These are phyloP conservation scores for Zygotorulaspora danielsina DNA, from an alignment of 805 yeast species.

Conservation along the genomic window DNA sequence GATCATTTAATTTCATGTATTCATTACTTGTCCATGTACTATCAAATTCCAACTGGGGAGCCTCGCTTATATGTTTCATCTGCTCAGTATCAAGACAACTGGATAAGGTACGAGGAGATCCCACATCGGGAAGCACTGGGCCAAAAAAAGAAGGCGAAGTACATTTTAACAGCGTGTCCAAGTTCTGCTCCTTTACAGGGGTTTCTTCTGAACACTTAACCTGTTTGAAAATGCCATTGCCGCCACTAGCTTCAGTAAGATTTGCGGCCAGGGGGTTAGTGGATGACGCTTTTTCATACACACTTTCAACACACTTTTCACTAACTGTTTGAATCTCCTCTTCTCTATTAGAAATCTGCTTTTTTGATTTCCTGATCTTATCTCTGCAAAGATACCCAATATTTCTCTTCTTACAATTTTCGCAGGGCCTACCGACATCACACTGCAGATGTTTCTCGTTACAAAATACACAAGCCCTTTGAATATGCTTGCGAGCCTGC, in stretches of 20 bases:
- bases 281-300: not conserved
- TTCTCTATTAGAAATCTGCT: constrained; percentile 6
- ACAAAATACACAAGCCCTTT: constrained; percentile 69
- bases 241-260: not conserved
- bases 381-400: constrained; percentile 54
- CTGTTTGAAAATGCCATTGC: not conserved
- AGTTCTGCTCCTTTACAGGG: constrained; percentile 5
- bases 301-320: not conserved
- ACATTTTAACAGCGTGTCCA: constrained; percentile 5
- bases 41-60: constrained; percentile 35
- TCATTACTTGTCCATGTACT: constrained; percentile 49
- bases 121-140: constrained; percentile 10
- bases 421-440: constrained; percentile 62
- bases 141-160: constrained; percentile 8
- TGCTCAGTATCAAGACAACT: not conserved
- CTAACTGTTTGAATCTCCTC: not conserved
- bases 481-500: constrained; percentile 53
- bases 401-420: constrained; percentile 62
- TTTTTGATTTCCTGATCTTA: constrained; percentile 45
- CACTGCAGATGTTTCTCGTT: constrained; percentile 73
- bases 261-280: too few species aligned
- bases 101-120: not conserved
- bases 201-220: not conserved
- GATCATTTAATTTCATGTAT: constrained; percentile 24
- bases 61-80: too few species aligned